Evolutionary conservation across 2,329 filamentous ascomycete species (phyloP).

Genomic region (Paracamarosporium sp.): DNA sequence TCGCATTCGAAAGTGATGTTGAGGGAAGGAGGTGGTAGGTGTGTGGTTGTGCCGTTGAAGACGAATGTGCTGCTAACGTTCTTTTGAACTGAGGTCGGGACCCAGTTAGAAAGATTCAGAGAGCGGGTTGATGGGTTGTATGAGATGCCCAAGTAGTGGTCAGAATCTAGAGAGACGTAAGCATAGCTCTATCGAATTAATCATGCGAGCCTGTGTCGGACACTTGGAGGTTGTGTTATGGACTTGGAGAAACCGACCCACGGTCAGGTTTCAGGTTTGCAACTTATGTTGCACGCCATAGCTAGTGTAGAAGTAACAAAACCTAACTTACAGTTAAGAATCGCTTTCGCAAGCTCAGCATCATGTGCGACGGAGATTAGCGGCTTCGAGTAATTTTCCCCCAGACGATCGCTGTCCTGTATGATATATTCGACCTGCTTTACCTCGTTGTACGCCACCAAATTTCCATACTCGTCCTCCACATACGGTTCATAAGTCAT

Average conservation of each 20-base stretch:
- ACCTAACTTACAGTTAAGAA: slow-evolving; percentile 19
- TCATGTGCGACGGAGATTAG: slow-evolving; percentile 21
- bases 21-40: slow-evolving; percentile 20
- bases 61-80: background rate
- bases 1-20: slow-evolving; percentile 19
- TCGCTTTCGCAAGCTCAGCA: slow-evolving; percentile 11
- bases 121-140: background rate
- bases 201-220: no score
- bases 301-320: slow-evolving; percentile 2
- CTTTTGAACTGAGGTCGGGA: background rate
- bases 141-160: background rate
- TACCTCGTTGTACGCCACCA: slow-evolving; percentile 32
- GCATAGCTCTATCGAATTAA: no score
- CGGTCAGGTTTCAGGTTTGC: no score
- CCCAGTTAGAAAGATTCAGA: background rate
- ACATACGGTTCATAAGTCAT: slow-evolving; percentile 37
- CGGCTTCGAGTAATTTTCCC: slow-evolving; percentile 14
- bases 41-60: slow-evolving; percentile 3
- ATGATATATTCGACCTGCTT: slow-evolving; percentile 22
- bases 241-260: no score
- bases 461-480: slow-evolving; percentile 27
- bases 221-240: no score
- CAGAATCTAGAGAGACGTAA: background rate
- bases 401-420: slow-evolving; percentile 24
- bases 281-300: no score